These are phyloP conservation scores for Strigomonas culicis DNA, from an alignment of 208 protist species.

Conservation along the genomic window DNA sequence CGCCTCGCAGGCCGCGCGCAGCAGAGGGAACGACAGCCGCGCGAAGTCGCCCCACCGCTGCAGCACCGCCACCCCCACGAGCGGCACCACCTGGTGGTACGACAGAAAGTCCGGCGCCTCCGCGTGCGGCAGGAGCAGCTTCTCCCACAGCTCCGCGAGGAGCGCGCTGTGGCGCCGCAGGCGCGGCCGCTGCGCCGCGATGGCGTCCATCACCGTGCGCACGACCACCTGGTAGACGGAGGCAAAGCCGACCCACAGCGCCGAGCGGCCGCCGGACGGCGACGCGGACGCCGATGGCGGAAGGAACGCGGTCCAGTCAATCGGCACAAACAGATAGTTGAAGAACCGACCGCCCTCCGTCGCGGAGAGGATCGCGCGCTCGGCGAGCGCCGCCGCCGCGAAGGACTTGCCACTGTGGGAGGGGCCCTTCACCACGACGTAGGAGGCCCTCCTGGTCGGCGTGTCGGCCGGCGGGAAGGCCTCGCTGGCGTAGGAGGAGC, in stretches of 20 bases:
- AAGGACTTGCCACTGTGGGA: constrained; percentile 64
- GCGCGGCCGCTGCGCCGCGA: constrained; percentile 49
- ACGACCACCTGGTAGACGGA: constrained; percentile 51
- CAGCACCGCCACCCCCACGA: constrained; percentile 39
- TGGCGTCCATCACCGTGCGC: constrained; percentile 47
- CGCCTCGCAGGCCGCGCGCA: constrained; percentile 33
- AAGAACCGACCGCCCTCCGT: constrained; percentile 21
- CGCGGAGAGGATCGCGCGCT: constrained; percentile 23
- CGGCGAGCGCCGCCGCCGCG: constrained; percentile 29
- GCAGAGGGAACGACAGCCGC: constrained; percentile 24
- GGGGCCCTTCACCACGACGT: constrained; percentile 57
- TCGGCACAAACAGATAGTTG: constrained; percentile 40
- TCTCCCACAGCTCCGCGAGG: constrained; percentile 61
- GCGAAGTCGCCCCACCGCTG: constrained; percentile 47
- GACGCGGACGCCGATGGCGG: background rate
- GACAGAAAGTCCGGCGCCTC: constrained; percentile 27
- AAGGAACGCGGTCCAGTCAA: constrained; percentile 61
- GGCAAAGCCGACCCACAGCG: constrained; percentile 25
- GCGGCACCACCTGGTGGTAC: constrained; percentile 23
- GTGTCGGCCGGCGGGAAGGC: background rate
- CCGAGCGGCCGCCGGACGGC: background rate
- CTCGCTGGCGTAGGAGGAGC: background rate
- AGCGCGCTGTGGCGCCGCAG: constrained; percentile 32
- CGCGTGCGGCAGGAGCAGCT: constrained; percentile 20
- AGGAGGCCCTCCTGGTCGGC: background rate